Conservation (phyloP, 495 filamentous ascomycete species). For the Annulohypoxylon bovei region DNA sequence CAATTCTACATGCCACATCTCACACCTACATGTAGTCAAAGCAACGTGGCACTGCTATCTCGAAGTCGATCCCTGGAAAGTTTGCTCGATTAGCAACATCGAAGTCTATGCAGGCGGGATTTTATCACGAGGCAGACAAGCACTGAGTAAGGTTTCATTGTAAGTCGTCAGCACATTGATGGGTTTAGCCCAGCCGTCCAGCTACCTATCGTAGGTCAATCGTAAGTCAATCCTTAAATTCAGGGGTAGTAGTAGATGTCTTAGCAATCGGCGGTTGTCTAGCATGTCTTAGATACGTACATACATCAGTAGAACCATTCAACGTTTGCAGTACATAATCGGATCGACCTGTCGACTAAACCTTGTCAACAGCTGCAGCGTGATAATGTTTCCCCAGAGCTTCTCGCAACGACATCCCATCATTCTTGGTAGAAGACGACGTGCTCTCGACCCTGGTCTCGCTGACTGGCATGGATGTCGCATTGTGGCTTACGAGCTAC, state of each 20-base stretch:
- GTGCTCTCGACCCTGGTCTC: not conserved
- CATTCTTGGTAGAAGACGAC: not conserved
- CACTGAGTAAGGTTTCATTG: constrained; percentile 1
- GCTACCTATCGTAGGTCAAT: constrained; percentile 1
- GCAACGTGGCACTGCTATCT: constrained; percentile 20
- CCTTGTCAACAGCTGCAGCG: not conserved
- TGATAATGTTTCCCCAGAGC: constrained; percentile 7
- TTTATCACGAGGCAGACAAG: constrained; percentile 29
- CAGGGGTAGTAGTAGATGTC: constrained; percentile 12
- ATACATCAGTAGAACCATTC: constrained; percentile 4
- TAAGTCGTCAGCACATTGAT: not conserved
- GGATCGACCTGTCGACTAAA: not conserved
- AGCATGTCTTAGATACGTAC: constrained; percentile 5
- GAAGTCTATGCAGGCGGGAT: constrained; percentile 21
- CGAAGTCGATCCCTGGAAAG: constrained; percentile 12
- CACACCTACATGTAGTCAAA: not conserved
- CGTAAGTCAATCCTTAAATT: constrained; percentile 12
- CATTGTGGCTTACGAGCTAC: constrained; percentile 12
- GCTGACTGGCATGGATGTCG: constrained; percentile 9
- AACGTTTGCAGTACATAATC: not conserved
- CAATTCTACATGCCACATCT: not conserved
- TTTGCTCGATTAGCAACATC: constrained; percentile 19
- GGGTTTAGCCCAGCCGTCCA: not conserved
- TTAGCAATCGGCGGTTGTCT: not conserved
- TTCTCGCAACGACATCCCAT: not conserved